Evolutionary conservation across 805 yeast genomes (phyloP).

Genomic region (Wickerhamiella siamensis): DNA sequence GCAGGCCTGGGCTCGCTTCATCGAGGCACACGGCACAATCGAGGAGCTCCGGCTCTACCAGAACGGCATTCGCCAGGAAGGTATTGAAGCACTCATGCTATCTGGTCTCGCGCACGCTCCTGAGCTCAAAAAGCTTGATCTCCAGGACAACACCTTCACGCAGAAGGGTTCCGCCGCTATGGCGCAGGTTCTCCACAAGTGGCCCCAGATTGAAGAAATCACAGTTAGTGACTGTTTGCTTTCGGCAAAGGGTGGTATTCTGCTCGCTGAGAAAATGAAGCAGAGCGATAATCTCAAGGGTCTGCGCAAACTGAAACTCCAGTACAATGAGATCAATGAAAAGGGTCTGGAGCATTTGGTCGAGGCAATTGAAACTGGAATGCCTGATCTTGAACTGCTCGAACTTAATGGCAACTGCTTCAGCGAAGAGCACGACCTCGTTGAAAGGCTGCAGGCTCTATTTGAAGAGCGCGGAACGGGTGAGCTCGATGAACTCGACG

Average conservation of each 20-base stretch:
- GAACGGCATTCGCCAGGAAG: constrained; percentile 93
- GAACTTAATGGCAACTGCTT: constrained; percentile 92
- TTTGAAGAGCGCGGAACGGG: constrained; percentile 67
- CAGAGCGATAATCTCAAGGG: constrained; percentile 17
- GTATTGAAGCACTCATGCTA: constrained; percentile 58
- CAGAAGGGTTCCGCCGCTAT: constrained; percentile 47
- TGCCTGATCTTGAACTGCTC: constrained; percentile 47
- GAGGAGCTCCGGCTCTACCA: constrained; percentile 73
- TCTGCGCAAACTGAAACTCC: constrained; percentile 53
- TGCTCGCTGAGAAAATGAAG: constrained; percentile 28
- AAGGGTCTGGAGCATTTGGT: constrained; percentile 47
- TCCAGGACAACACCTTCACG: constrained; percentile 94
- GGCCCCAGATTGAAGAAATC: constrained; percentile 62
- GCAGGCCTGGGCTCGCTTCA: constrained; percentile 68
- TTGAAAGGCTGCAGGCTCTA: constrained; percentile 44
- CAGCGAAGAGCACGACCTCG: constrained; percentile 66
- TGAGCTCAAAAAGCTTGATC: constrained; percentile 54
- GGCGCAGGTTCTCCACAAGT: constrained; percentile 42
- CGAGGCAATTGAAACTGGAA: constrained; percentile 36
- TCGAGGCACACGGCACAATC: constrained; percentile 63
- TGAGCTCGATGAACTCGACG: constrained; percentile 85
- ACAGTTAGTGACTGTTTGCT: constrained; percentile 81
- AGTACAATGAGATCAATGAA: constrained; percentile 73
- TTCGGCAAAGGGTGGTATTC: constrained; percentile 62
- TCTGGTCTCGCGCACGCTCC: constrained; percentile 56